These are phyloP conservation scores for Nitzschia sp. DNA, from an alignment of 108 stramenopile species.

Conservation along the genomic window DNA sequence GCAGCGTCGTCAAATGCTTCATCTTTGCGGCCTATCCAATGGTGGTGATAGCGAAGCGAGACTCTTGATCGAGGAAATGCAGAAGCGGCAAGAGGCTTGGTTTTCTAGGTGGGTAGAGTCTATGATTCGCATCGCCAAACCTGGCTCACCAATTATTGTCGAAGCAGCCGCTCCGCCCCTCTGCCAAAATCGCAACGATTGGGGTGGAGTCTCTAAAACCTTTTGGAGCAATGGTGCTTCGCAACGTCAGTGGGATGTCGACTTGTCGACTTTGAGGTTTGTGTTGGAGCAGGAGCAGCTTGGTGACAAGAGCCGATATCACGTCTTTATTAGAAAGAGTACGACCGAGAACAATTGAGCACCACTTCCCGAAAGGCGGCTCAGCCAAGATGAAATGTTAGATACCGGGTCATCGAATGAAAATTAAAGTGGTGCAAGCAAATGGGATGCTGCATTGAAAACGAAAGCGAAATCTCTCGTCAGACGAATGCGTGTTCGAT, in stretches of 20 bases:
- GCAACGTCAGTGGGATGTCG: conserved; percentile 24
- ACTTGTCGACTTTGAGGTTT: conserved; percentile 7
- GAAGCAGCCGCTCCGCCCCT: conserved; percentile 14
- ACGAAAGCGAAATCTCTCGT: too few species aligned
- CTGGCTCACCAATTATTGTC: conserved; percentile 41
- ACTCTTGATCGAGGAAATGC: conserved; percentile 2
- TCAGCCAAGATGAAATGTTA: too few species aligned
- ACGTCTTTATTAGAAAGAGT: conserved; percentile 46
- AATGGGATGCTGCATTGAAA: too few species aligned
- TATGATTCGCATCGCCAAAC: conserved; percentile 58
- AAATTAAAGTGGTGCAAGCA: too few species aligned
- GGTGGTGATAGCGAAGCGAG: neutral
- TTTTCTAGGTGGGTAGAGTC: conserved; percentile 32
- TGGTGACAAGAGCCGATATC: conserved; percentile 27
- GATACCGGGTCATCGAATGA: too few species aligned
- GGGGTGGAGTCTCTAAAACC: conserved; percentile 17
- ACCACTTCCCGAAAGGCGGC: too few species aligned
- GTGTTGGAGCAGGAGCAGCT: neutral
- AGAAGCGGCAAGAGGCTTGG: conserved; percentile 41
- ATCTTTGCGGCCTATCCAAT: neutral
- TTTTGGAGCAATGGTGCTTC: conserved; percentile 21
- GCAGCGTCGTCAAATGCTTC: neutral
- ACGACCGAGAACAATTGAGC: too few species aligned
- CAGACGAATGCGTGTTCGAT: too few species aligned
- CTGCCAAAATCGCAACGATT: conserved; percentile 12